Evolutionary conservation across 257 asterid genomes (phyloP).

Genomic region (Striga asiatica): DNA sequence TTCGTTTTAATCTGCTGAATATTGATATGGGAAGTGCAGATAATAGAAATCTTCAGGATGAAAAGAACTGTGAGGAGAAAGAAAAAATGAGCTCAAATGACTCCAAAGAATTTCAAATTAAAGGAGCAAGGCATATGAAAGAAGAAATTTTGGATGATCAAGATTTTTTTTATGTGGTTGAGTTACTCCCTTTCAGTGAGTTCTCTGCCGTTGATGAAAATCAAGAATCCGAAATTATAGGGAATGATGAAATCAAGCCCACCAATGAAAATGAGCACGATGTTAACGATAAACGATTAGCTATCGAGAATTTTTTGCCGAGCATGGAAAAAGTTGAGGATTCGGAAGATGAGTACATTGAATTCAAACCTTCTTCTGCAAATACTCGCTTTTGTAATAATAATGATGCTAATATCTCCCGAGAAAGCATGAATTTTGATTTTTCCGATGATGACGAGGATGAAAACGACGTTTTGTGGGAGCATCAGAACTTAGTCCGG

Average conservation of each 20-base stretch:
- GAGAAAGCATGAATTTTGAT: constrained; percentile 22
- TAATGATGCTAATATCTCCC: background rate
- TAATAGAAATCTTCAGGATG: background rate
- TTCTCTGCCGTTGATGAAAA: background rate
- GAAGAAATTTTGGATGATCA: constrained; percentile 21
- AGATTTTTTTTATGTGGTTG: constrained; percentile 38
- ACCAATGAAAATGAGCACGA: no score
- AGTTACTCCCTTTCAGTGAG: constrained; percentile 18
- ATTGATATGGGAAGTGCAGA: background rate
- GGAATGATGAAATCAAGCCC: background rate
- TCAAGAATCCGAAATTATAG: background rate
- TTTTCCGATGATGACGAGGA: constrained; percentile 36
- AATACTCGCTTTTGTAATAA: background rate
- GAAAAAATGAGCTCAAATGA: constrained; percentile 1
- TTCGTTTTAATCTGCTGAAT: constrained; percentile 18
- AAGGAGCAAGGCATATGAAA: no score
- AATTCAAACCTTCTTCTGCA: constrained; percentile 24
- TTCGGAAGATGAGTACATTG: constrained; percentile 45
- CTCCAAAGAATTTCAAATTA: no score
- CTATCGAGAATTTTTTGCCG: no score
- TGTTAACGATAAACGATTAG: no score
- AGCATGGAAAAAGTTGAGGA: constrained; percentile 13
- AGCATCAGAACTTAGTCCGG: constrained; percentile 59
- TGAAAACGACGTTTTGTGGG: constrained; percentile 38
- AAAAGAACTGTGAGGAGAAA: background rate